phyloP scores from a whole-genome alignment of 164 flowering plant genomes.

The Piper betle region DNA sequence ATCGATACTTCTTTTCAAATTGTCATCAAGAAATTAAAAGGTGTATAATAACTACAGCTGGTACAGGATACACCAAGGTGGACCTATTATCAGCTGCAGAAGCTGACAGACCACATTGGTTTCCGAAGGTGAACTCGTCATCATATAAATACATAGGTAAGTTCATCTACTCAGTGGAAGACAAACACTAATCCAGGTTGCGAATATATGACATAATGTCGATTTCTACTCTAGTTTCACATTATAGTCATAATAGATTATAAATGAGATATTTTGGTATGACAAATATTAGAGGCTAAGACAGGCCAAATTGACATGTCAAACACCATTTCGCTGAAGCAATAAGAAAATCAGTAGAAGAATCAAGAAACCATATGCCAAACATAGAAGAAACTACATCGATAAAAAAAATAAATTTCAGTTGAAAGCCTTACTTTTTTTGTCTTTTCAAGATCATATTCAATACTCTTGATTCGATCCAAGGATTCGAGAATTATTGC shows the following conservation, averaged over 20 bases:
- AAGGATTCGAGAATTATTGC: slow-evolving; percentile 57
- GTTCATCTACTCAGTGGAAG: no score
- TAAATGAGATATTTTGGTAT: no score
- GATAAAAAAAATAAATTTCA: background rate
- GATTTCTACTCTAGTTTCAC: no score
- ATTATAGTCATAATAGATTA: no score
- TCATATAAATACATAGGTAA: no score
- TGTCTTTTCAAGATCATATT: slow-evolving; percentile 79
- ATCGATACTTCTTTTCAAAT: background rate
- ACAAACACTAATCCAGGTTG: no score
- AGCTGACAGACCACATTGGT: background rate
- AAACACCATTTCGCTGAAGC: no score
- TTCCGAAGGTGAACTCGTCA: background rate
- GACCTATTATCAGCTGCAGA: background rate
- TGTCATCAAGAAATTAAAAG: background rate
- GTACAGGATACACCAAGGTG: background rate
- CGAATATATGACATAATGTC: no score
- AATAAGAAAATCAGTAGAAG: background rate
- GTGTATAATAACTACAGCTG: background rate
- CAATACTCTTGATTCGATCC: slow-evolving; percentile 73
- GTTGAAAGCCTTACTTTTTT: slow-evolving; percentile 66
- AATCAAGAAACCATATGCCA: background rate
- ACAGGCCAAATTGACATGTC: background rate
- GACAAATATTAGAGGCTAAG: background rate
- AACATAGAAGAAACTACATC: background rate